These are phyloP conservation scores for Mycena pura DNA, from an alignment of 768 basidiomycete genomes.

Conservation along the genomic window DNA sequence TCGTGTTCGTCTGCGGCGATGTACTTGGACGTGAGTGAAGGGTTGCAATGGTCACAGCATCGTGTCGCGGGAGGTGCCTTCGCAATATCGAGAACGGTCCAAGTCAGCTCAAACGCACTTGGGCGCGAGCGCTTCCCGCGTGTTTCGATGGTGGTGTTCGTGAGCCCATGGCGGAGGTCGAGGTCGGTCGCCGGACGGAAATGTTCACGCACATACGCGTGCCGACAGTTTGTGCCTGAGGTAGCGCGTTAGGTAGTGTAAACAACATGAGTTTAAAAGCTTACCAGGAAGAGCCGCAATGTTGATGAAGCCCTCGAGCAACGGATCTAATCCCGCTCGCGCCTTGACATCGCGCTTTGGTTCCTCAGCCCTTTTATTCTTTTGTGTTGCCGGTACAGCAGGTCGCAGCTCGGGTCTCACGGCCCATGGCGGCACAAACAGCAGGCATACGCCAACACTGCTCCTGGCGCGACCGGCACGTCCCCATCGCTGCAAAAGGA, in stretches of 20 bases:
- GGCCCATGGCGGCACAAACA: constrained; percentile 27
- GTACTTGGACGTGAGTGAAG: not conserved
- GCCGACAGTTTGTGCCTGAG: constrained; percentile 19
- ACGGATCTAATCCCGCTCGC: no score
- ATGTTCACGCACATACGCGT: constrained; percentile 2
- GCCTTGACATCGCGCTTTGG: no score
- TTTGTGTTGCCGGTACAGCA: not conserved
- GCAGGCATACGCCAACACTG: constrained; percentile 8
- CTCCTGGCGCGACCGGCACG: constrained; percentile 2
- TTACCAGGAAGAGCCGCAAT: no score
- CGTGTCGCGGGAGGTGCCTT: not conserved
- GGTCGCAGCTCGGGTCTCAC: constrained; percentile 1
- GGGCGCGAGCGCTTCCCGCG: not conserved
- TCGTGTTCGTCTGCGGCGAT: not conserved
- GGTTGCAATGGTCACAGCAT: constrained; percentile 22
- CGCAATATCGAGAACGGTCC: constrained; percentile 11
- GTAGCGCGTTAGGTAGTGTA: no score
- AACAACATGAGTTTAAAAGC: no score
- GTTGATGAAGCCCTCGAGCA: no score
- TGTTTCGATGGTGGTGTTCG: not conserved
- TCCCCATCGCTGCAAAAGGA: constrained; percentile 30
- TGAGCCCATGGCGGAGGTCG: constrained; percentile 5
- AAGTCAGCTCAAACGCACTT: constrained; percentile 5
- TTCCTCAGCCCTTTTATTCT: not conserved
- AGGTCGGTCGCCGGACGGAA: constrained; percentile 21